phyloP scores from a whole-genome alignment of 345 rosid species.

The Barbarea vulgaris region DNA sequence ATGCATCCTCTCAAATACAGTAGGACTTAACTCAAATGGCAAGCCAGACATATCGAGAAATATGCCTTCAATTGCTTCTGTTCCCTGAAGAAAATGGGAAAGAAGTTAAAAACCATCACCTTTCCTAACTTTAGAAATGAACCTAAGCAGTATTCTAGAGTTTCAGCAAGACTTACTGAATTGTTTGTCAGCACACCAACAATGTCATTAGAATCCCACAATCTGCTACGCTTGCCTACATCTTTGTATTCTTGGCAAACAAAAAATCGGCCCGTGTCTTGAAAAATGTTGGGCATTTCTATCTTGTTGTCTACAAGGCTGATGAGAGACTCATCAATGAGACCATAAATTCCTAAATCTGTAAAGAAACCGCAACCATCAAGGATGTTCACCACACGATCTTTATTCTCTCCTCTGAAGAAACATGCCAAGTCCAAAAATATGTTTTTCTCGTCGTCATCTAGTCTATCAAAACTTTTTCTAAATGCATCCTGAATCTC shows the following conservation, averaged over 20 bases:
- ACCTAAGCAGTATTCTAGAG: neutral
- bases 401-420: slow-evolving; percentile 19
- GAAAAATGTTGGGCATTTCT: slow-evolving; percentile 39
- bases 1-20: slow-evolving; percentile 29
- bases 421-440: slow-evolving; percentile 52
- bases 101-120: neutral
- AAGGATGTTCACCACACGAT: slow-evolving; percentile 24
- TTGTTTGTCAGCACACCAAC: slow-evolving; percentile 25
- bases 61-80: slow-evolving; percentile 38
- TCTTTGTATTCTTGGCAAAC: slow-evolving; percentile 10
- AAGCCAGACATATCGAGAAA: slow-evolving; percentile 23
- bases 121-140: no score
- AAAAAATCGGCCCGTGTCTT: slow-evolving; percentile 39
- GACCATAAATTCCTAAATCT: slow-evolving; percentile 26
- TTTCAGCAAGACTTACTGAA: slow-evolving; percentile 14
- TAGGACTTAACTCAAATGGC: slow-evolving; percentile 12
- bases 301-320: neutral
- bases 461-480: slow-evolving; percentile 37
- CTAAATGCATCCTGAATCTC: slow-evolving; percentile 25
- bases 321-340: slow-evolving; percentile 43
- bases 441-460: slow-evolving; percentile 23
- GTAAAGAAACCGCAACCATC: slow-evolving; percentile 22
- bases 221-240: slow-evolving; percentile 35
- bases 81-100: slow-evolving; percentile 30
- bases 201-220: slow-evolving; percentile 40